Evolutionary conservation across 495 filamentous ascomycete species (phyloP), one percentile per base, ranked within the genome.

Genomic region (Parathielavia hyrcaniae): DNA sequence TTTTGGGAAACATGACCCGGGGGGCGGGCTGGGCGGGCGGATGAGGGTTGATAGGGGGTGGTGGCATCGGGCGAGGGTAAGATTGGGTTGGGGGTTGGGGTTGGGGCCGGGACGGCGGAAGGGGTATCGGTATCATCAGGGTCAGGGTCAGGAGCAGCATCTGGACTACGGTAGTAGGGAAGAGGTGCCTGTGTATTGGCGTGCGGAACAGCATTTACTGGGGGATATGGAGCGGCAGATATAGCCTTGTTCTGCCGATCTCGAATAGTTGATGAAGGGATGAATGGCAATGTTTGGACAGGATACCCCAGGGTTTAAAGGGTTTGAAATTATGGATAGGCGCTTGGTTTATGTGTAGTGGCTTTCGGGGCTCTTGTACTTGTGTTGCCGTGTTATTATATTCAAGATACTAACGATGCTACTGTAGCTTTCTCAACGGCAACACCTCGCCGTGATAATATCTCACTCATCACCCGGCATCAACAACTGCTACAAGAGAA

Each of bases 81-180:
- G 45, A 34, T 39, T 59, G n/a, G 22, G 40, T 30, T 19, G 35
- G 34, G 13, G 35, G 34, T 50, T 9, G 12, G 55, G 55, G 17
- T 38, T 38, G 1, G n/a, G 38, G 13, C 10, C n/a, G n/a, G n/a
- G 14, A 17, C 44, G 48, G 38, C 23, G 20, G 7, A 34, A 64
- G 9, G 76, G 81, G 47, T 78, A 74, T 56, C 53, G 26, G 26
- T 30, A 64, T 38, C 10, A 38, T 38, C 9, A 14, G 34, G 59
- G 64, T n/a, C 26, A 48, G 5, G 36, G 36, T n/a, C 40, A 19
- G 4, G 40, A n/a, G 45, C 12, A 48, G 35, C n/a, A 20, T 7
- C 16, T 35, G 14, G 0, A 35, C 20, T 17, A 45, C 5, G 30
- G 7, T 52, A 30, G 7, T 52, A 30, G 8, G n/a, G 44, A 39